phyloP scores from a whole-genome alignment of 31 red algal species.

The Bonnemaisonia californica region DNA sequence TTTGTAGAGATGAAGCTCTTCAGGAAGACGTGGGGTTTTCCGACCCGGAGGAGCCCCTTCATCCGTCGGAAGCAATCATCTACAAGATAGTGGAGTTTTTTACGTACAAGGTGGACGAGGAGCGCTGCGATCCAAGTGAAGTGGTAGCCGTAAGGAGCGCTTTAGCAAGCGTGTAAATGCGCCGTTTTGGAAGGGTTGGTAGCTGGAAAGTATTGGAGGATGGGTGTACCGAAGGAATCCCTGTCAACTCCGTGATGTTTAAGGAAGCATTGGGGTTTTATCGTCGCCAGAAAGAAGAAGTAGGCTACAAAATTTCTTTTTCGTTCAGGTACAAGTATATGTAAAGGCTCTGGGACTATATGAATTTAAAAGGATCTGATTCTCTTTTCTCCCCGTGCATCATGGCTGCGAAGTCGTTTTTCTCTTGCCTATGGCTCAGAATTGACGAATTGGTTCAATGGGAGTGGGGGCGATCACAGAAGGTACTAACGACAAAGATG shows the following conservation, averaged over 20 bases:
- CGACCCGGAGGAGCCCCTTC: not conserved
- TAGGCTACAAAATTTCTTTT: not conserved
- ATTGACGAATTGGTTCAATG: slow-evolving; percentile 1
- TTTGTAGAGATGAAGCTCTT: slow-evolving; percentile 3
- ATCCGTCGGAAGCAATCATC: not conserved
- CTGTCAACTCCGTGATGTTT: not conserved
- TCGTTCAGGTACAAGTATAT: not conserved
- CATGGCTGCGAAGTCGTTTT: not conserved
- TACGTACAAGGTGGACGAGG: not conserved
- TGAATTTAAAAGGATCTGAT: not conserved
- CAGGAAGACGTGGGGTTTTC: not conserved
- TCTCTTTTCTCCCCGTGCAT: not conserved
- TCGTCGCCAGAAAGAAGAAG: not conserved
- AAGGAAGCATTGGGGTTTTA: not conserved
- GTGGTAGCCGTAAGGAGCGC: not conserved
- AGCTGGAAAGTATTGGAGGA: not conserved
- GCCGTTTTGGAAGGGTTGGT: not conserved
- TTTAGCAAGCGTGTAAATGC: not conserved
- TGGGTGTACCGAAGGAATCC: not conserved
- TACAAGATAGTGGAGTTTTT: not conserved
- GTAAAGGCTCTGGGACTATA: not conserved
- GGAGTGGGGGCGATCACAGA: not conserved
- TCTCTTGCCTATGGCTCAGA: not conserved
- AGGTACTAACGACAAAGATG: not conserved
- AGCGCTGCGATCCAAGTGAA: not conserved